A percentile compares a stretch with the other conserved stretches of the same genome.
These are phyloP conservation scores for Cylindrotheca closterium DNA, from an alignment of 108 stramenopile genomes.

Conservation along the genomic window DNA sequence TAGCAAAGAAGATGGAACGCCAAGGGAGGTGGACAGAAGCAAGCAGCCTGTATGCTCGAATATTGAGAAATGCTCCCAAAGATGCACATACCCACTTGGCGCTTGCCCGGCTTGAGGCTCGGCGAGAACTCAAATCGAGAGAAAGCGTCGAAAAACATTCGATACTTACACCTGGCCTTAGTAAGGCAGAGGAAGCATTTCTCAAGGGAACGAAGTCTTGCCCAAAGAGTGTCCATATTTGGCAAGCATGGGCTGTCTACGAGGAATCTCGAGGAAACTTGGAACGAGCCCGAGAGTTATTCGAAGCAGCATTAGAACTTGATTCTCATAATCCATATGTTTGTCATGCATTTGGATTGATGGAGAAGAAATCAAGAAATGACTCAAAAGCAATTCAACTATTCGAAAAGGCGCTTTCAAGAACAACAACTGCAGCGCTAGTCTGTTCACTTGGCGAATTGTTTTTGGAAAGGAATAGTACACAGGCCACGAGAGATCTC, in stretches of 20 bases:
- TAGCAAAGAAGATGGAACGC: constrained; percentile 48
- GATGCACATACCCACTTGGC: constrained; percentile 79
- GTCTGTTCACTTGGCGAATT: constrained; percentile 73
- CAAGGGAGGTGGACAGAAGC: constrained; percentile 57
- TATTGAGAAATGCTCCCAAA: constrained; percentile 48
- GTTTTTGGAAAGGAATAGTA: constrained; percentile 33
- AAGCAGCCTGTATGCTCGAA: constrained; percentile 32
- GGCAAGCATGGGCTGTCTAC: constrained; percentile 82
- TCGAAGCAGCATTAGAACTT: constrained; percentile 55
- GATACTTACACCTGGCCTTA: background rate
- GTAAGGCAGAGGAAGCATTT: constrained; percentile 57
- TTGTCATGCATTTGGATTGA: constrained; percentile 73
- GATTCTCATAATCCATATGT: constrained; percentile 78
- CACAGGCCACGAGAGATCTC: constrained; percentile 43
- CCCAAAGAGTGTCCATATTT: constrained; percentile 65
- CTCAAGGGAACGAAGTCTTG: constrained; percentile 53
- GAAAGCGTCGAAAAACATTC: background rate
- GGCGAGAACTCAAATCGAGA: constrained; percentile 27
- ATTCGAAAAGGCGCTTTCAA: constrained; percentile 49
- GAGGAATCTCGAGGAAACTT: constrained; percentile 57
- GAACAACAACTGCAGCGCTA: constrained; percentile 67
- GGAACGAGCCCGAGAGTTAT: constrained; percentile 50
- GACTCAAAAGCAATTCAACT: constrained; percentile 40
- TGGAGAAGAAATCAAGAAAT: constrained; percentile 31
- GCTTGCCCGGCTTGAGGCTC: constrained; percentile 59